Percentiles rank a stretch among this genome's conserved stretches.
Conservation (phyloP, 768 basidiomycete species). For the Cystofilobasidium capitatum region DNA sequence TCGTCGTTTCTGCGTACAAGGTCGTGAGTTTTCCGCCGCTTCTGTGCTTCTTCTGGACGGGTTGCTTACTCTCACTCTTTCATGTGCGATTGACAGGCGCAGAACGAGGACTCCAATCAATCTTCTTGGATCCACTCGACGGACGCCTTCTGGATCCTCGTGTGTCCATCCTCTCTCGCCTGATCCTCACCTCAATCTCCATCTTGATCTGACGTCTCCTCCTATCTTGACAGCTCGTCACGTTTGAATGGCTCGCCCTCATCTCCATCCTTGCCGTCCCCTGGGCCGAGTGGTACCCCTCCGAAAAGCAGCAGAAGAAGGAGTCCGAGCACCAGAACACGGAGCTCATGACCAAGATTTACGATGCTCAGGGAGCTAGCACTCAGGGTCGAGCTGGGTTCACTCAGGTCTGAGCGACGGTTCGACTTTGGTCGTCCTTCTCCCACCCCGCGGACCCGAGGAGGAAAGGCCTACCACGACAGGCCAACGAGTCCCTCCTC, state of each 20-base stretch:
- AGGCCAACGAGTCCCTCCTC: no score
- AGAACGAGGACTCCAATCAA: neutral
- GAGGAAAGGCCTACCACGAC: no score
- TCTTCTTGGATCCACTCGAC: neutral
- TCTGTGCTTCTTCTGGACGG: no score
- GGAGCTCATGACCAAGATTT: no score
- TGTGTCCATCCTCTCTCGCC: neutral
- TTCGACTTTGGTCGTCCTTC: no score
- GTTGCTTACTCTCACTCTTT: neutral
- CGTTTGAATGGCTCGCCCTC: neutral
- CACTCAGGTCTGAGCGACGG: no score
- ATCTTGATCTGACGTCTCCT: neutral
- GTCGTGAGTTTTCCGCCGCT: neutral
- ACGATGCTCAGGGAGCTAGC: no score
- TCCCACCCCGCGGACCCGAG: no score
- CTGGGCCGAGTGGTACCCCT: neutral
- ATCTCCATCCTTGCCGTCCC: neutral
- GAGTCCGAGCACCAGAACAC: no score
- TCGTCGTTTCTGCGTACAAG: neutral
- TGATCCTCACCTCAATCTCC: no score
- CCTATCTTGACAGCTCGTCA: neutral
- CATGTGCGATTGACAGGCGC: neutral
- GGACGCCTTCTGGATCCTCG: neutral
- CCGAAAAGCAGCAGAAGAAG: no score
- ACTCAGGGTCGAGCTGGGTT: no score